These are phyloP conservation scores for Neurospora tetraspora DNA, from an alignment of 495 filamentous ascomycete genomes.

Conservation along the genomic window DNA sequence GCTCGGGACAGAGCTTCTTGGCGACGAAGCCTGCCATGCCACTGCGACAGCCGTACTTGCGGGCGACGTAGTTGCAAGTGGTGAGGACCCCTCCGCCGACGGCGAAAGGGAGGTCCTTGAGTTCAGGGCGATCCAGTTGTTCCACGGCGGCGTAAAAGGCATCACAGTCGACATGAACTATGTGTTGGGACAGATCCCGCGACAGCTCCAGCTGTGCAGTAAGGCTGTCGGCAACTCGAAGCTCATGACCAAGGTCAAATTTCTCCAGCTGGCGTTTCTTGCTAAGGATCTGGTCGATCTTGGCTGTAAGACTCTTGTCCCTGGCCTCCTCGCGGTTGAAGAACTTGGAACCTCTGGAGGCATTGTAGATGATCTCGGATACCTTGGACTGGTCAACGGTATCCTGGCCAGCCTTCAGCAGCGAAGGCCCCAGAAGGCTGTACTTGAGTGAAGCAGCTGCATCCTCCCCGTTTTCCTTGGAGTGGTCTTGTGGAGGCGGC, in stretches of 20 bases:
- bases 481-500: background rate
- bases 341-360: conserved; percentile 92
- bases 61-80: conserved; percentile 89
- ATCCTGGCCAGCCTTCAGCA: conserved; percentile 93
- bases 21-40: conserved; percentile 97
- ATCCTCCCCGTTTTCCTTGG: background rate
- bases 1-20: conserved; percentile 81
- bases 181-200: conserved; percentile 70
- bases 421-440: conserved; percentile 76
- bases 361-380: conserved; percentile 95
- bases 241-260: conserved; percentile 61
- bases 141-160: conserved; percentile 85
- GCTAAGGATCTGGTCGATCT: conserved; percentile 70
- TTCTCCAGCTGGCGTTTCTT: conserved; percentile 70
- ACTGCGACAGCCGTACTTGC: conserved; percentile 81
- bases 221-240: conserved; percentile 70
- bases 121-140: conserved; percentile 80
- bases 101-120: conserved; percentile 83
- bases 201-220: conserved; percentile 67
- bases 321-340: conserved; percentile 83
- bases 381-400: conserved; percentile 88
- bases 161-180: conserved; percentile 95
- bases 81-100: conserved; percentile 83
- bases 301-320: conserved; percentile 74
- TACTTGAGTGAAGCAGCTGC: conserved; percentile 40